phyloP scores from a whole-genome alignment of 768 basidiomycete species.

The Pisolithus microcarpus region DNA sequence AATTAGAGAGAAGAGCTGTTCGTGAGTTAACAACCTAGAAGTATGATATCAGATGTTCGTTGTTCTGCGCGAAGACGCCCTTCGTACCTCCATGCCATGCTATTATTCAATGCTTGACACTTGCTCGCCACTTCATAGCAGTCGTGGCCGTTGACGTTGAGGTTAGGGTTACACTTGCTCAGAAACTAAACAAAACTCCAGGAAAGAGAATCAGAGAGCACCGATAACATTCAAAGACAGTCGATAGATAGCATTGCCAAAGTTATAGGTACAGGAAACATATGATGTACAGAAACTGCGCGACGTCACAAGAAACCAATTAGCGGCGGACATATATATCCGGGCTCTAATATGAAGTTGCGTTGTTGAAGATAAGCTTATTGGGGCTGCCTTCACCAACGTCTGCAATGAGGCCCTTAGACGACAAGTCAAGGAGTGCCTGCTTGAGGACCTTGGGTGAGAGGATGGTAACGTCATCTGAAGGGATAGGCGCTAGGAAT shows the following conservation, averaged over 20 bases:
- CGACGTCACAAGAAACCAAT: background rate
- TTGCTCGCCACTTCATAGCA: background rate
- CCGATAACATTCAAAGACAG: no score
- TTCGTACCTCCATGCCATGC: constrained; percentile 1
- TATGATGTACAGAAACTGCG: constrained; percentile 1
- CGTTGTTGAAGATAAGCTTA: constrained; percentile 77
- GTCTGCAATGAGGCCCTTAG: constrained; percentile 39
- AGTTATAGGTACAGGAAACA: background rate
- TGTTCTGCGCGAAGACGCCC: background rate
- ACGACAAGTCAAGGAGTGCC: constrained; percentile 59
- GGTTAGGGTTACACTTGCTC: no score
- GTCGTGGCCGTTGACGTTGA: no score
- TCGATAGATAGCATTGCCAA: no score
- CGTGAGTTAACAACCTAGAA: constrained; percentile 40
- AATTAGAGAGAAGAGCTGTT: constrained; percentile 80
- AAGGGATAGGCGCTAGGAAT: constrained; percentile 38
- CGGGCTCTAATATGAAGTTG: constrained; percentile 31
- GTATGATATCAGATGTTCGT: background rate
- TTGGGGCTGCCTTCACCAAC: constrained; percentile 53
- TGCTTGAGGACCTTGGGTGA: constrained; percentile 72
- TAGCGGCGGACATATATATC: background rate
- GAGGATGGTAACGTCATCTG: constrained; percentile 38
- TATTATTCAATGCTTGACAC: background rate
- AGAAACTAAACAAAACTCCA: no score
- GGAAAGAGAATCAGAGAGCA: no score